phyloP scores from a whole-genome alignment of 768 basidiomycete species.

The Coprinopsis cinerea region DNA sequence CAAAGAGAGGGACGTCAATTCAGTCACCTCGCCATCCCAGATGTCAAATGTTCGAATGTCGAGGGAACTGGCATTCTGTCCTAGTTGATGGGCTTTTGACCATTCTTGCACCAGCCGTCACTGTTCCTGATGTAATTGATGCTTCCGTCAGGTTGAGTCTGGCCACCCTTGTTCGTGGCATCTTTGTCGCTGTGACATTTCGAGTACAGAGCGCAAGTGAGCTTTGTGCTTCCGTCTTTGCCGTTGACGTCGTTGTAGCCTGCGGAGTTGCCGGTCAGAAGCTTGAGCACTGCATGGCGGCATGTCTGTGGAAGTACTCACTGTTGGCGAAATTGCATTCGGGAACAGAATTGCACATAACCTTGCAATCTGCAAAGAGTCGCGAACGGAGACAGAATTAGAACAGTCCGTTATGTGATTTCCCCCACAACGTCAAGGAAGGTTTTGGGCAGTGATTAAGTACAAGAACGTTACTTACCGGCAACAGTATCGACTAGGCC shows the following conservation, averaged over 20 bases:
- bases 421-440: too few relatives aligned
- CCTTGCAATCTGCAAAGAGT: constrained; percentile 31
- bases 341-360: constrained; percentile 35
- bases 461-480: constrained; percentile 18
- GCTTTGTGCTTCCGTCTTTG: constrained; percentile 36
- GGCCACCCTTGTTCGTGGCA: constrained; percentile 37
- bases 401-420: too few relatives aligned
- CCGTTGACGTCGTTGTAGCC: constrained; percentile 43
- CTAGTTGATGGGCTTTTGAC: constrained; percentile 2
- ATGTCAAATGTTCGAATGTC: too few relatives aligned
- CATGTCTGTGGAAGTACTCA: constrained; percentile 23
- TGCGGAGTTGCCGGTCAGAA: constrained; percentile 10
- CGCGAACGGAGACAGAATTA: too few relatives aligned
- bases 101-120: constrained; percentile 34
- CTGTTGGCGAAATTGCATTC: constrained; percentile 39
- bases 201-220: constrained; percentile 39
- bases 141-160: constrained; percentile 36
- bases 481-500: constrained; percentile 39
- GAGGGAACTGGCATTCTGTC: too few relatives aligned
- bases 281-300: background rate
- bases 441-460: background rate
- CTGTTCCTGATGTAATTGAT: constrained; percentile 36
- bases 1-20: too few relatives aligned
- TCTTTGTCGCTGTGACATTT: constrained; percentile 30
- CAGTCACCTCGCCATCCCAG: too few relatives aligned